phyloP scores from a whole-genome alignment of 1,284 basidiomycete genomes.

The Kalmanozyma brasiliensis region DNA sequence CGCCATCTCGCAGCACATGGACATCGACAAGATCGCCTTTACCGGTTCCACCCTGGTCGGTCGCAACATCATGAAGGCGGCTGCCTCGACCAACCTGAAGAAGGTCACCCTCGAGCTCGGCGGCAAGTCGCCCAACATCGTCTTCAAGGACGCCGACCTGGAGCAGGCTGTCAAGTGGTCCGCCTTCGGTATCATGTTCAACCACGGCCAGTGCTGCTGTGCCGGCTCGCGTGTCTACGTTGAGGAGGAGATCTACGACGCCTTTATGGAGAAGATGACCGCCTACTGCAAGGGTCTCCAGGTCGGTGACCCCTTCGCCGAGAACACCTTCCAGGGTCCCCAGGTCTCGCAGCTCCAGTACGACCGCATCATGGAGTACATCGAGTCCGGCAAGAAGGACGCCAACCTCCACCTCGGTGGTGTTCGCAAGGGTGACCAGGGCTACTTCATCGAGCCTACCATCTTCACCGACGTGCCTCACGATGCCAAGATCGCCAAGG shows the following conservation, averaged over 20 bases:
- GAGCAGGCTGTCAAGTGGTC: conserved; percentile 72
- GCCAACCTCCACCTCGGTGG: conserved; percentile 80
- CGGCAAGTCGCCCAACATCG: conserved; percentile 85
- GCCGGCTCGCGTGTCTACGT: conserved; percentile 80
- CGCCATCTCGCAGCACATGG: conserved; percentile 73
- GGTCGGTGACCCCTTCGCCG: conserved; percentile 83
- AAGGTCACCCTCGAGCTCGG: conserved; percentile 84
- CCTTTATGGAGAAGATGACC: conserved; percentile 75
- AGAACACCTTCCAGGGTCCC: conserved; percentile 82
- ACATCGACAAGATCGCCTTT: conserved; percentile 74
- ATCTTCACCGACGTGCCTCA: conserved; percentile 76
- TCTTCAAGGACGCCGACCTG: conserved; percentile 75
- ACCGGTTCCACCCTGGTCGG: conserved; percentile 78
- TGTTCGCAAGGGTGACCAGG: conserved; percentile 73
- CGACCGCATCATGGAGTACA: conserved; percentile 90
- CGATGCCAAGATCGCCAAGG: conserved; percentile 74
- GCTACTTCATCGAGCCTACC: conserved; percentile 70
- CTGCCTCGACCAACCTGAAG: conserved; percentile 86
- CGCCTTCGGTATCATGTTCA: conserved; percentile 82
- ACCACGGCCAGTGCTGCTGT: conserved; percentile 74
- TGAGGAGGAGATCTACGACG: conserved; percentile 75
- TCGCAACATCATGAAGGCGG: conserved; percentile 78
- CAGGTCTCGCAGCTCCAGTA: conserved; percentile 82
- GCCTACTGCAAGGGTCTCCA: conserved; percentile 72
- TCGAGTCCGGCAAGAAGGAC: conserved; percentile 84